phyloP scores from a whole-genome alignment of 1,139 yeast species.

The Taiozyma sp. region DNA sequence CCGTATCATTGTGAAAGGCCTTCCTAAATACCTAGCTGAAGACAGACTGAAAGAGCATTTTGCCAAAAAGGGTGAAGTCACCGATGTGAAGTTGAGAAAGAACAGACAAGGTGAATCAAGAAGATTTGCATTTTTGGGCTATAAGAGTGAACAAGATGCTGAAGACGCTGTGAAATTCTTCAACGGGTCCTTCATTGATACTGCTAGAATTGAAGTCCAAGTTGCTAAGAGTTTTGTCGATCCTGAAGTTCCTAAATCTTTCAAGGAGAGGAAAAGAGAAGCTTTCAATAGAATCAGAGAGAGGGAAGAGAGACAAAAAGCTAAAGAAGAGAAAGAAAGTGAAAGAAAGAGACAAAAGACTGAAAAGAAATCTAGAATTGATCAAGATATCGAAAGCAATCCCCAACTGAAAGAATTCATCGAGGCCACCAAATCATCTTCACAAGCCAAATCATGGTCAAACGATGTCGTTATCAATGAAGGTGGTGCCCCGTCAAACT shows the following conservation, averaged over 20 bases:
- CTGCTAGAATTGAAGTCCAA: constrained; percentile 73
- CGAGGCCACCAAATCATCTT: constrained; percentile 77
- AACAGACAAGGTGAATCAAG: constrained; percentile 84
- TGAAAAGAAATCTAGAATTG: constrained; percentile 33
- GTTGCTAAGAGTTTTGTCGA: constrained; percentile 84
- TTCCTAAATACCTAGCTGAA: constrained; percentile 79
- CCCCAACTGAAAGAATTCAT: constrained; percentile 75
- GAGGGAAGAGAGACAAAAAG: constrained; percentile 46
- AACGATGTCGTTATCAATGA: constrained; percentile 61
- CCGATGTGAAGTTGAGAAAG: constrained; percentile 84
- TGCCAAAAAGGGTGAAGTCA: constrained; percentile 51
- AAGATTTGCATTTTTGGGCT: constrained; percentile 92
- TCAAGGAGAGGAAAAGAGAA: constrained; percentile 57
- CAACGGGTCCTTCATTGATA: constrained; percentile 76
- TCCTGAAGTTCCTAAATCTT: constrained; percentile 71
- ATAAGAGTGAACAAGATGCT: constrained; percentile 68
- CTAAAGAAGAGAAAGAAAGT: constrained; percentile 37
- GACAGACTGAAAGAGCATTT: constrained; percentile 71
- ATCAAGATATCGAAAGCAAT: constrained; percentile 57
- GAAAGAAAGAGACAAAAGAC: constrained; percentile 27
- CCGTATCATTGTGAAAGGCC: constrained; percentile 90
- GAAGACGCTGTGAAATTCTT: constrained; percentile 72
- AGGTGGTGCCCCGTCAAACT: constrained; percentile 39
- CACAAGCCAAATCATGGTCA: constrained; percentile 42
- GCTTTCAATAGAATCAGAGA: constrained; percentile 49